Conservation (phyloP, 352 stramenopile genomes). For the Thraustochytrium striatum region DNA sequence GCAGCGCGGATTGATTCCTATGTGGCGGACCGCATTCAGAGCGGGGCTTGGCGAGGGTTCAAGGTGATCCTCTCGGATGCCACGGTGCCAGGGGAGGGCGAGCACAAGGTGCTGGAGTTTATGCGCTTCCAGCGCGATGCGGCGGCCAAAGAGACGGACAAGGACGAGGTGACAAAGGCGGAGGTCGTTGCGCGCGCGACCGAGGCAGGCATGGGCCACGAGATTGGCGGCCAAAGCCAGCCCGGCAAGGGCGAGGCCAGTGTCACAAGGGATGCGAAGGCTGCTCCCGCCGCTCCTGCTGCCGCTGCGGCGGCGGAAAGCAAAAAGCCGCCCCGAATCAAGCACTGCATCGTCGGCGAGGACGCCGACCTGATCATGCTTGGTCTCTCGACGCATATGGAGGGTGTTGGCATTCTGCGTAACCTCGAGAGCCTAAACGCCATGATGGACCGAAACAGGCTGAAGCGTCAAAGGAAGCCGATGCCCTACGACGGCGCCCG, state of each 20-base stretch:
- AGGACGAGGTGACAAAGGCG: too few species aligned
- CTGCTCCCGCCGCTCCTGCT: neutral
- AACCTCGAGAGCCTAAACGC: conserved; percentile 74
- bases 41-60: conserved; percentile 70
- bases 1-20: conserved; percentile 79
- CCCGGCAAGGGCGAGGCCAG: neutral
- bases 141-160: neutral
- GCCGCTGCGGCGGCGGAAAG: neutral
- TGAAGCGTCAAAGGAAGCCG: conserved; percentile 12
- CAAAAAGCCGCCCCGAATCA: conserved; percentile 51
- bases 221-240: neutral
- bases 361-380: conserved; percentile 99
- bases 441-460: conserved; percentile 54
- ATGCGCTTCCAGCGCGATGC: conserved; percentile 81
- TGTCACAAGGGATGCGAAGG: too few species aligned
- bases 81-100: conserved; percentile 88
- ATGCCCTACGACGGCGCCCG: conserved; percentile 60
- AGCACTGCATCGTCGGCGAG: conserved; percentile 94
- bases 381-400: conserved; percentile 93
- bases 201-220: neutral
- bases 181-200: too few species aligned
- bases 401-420: conserved; percentile 95
- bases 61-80: conserved; percentile 91
- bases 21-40: conserved; percentile 73
- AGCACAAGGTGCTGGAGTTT: conserved; percentile 98